These are phyloP conservation scores for Citrullus mucosospermus DNA, from an alignment of 306 rosid species.

Conservation along the genomic window DNA sequence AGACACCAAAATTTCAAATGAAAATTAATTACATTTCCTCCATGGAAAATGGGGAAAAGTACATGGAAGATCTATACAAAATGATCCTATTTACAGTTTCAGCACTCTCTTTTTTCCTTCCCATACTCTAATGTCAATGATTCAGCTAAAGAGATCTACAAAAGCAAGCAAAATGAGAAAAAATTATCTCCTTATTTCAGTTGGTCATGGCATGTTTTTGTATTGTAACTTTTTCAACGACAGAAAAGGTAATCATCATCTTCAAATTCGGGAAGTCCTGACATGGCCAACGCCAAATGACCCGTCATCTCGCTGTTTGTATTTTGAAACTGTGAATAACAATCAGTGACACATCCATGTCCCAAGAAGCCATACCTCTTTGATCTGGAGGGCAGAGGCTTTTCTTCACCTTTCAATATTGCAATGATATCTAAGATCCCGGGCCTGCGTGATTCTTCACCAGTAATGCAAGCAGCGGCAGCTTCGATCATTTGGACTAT, in stretches of 20 bases:
- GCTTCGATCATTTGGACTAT: slow-evolving; percentile 73
- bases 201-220: background rate
- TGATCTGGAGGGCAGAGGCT: slow-evolving; percentile 31
- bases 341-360: slow-evolving; percentile 59
- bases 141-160: slow-evolving; percentile 3
- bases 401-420: slow-evolving; percentile 70
- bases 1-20: background rate
- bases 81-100: slow-evolving; percentile 43
- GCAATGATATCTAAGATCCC: slow-evolving; percentile 62
- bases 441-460: slow-evolving; percentile 84
- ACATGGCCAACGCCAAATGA: slow-evolving; percentile 88
- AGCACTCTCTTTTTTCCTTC: background rate
- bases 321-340: slow-evolving; percentile 57
- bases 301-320: slow-evolving; percentile 65
- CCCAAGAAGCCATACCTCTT: slow-evolving; percentile 70
- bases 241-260: slow-evolving; percentile 59
- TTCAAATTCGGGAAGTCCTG: slow-evolving; percentile 83
- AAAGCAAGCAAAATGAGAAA: background rate
- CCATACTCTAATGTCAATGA: background rate
- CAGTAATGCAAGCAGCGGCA: slow-evolving; percentile 67
- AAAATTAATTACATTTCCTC: slow-evolving; percentile 28
- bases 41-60: slow-evolving; percentile 12
- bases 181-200: background rate
- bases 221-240: slow-evolving; percentile 21
- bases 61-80: slow-evolving; percentile 37